Conservation (phyloP, 2,329 filamentous ascomycete genomes). For the Aureobasidium namibiae region DNA sequence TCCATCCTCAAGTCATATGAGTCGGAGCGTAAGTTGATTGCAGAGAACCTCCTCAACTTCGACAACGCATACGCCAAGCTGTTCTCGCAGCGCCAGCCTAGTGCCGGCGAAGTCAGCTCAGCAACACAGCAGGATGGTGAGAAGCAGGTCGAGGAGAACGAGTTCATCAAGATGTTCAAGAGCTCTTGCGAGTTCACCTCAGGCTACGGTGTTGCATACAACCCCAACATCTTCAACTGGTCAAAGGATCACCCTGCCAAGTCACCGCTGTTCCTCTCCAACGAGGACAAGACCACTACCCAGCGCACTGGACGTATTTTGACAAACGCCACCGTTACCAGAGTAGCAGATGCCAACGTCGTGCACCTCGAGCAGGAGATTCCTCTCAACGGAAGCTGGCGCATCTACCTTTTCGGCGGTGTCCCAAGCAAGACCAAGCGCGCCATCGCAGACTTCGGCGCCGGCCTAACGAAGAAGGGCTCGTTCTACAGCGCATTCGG, state of each 20-base stretch:
- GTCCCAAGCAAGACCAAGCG: slow-evolving; percentile 48
- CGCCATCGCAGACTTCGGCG: slow-evolving; percentile 63
- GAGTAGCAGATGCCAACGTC: slow-evolving; percentile 80
- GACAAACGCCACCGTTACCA: slow-evolving; percentile 70
- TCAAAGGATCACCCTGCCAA: slow-evolving; percentile 62
- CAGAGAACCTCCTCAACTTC: slow-evolving; percentile 76
- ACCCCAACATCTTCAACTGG: slow-evolving; percentile 79
- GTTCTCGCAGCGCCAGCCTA: slow-evolving; percentile 71
- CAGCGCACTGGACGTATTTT: slow-evolving; percentile 69
- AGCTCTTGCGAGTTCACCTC: slow-evolving; percentile 86
- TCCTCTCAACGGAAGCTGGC: slow-evolving; percentile 79
- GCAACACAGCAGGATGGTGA: slow-evolving; percentile 47
- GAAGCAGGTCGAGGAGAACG: slow-evolving; percentile 51
- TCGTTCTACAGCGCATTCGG: slow-evolving; percentile 67
- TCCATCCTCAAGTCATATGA: slow-evolving; percentile 78
- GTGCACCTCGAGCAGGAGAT: slow-evolving; percentile 87
- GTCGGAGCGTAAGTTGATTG: slow-evolving; percentile 73
- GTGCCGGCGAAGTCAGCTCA: slow-evolving; percentile 62
- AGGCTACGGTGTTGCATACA: slow-evolving; percentile 83
- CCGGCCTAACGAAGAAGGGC: slow-evolving; percentile 52
- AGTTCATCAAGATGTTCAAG: slow-evolving; percentile 86
- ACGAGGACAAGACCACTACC: slow-evolving; percentile 45
- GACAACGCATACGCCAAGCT: slow-evolving; percentile 84
- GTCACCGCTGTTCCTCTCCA: slow-evolving; percentile 60
- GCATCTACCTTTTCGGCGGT: slow-evolving; percentile 81